A percentile compares a stretch with the other conserved stretches of the same genome.
Evolutionary conservation across 2,329 filamentous ascomycete genomes (phyloP).

Genomic region (Endocalyx cinctus): DNA sequence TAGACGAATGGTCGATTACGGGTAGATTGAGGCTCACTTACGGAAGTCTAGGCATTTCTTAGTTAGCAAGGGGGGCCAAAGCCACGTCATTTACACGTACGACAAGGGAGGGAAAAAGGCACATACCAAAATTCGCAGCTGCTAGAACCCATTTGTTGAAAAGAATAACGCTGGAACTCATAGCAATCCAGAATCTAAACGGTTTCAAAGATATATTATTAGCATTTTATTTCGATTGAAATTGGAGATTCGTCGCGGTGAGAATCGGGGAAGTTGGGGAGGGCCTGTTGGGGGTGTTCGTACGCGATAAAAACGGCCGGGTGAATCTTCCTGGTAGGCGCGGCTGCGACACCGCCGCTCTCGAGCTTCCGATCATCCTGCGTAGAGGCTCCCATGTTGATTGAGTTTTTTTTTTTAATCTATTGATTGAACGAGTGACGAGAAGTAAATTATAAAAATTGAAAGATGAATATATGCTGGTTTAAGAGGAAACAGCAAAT

Average conservation of each 20-base stretch:
- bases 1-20: too few relatives aligned
- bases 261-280: too few relatives aligned
- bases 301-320: constrained; percentile 23
- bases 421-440: neutral
- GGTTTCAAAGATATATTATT: neutral
- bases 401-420: too few relatives aligned
- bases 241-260: too few relatives aligned
- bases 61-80: too few relatives aligned
- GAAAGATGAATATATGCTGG: neutral
- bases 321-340: constrained; percentile 14
- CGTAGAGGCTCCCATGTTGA: neutral
- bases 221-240: neutral
- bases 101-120: constrained; percentile 5
- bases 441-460: neutral
- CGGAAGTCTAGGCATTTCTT: constrained; percentile 14
- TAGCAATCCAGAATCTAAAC: constrained; percentile 77
- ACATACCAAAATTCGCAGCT: constrained; percentile 68
- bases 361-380: constrained; percentile 20
- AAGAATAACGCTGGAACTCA: constrained; percentile 81
- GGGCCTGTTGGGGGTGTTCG: too few relatives aligned
- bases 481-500: too few relatives aligned
- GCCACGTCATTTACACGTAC: too few relatives aligned
- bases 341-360: constrained; percentile 13
- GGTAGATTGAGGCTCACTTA: constrained; percentile 10
- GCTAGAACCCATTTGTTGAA: constrained; percentile 93